Evolutionary conservation across 257 asterid genomes (phyloP), one percentile per base, ranked within the genome.

Genomic region (Solanum appendiculatum): DNA sequence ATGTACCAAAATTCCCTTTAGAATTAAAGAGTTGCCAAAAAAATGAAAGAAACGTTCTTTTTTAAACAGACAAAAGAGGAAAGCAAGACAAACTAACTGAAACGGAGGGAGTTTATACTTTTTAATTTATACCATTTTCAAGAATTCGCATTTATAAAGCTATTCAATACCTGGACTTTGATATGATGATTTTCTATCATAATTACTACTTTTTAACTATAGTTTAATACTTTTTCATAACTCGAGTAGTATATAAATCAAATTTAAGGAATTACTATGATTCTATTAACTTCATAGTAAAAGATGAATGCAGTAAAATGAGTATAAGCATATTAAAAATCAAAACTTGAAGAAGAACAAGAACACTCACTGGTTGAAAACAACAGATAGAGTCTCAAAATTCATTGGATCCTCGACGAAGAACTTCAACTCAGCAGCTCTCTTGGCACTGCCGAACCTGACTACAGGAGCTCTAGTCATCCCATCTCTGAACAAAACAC

Each of bases 381-480:
- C 89, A 36, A 85, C 86, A 14, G 94, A 82, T 20, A 93, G 85
- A 21, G 93, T 90, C 25, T 91, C 93, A 13, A 90, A 93, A 83
- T 93, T 92, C 74, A 37, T 2, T 5, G 90, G 91, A 86, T 92
- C 91, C 90, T 93, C 95, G 88, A 93, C 31, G 88, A 84, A 92
- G 73, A 93, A 87, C 87, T 91, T 93, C 88, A 93, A 85, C 34
- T 93, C 93, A 1, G 93, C 91, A 11, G 94, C 94, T 82, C 93
- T 88, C 77, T 88, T 91, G 36, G 94, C 93, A 1, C 90, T 89
- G 80, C 87, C 88, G 37, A 92, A 92, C 75, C 94, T 90, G 20
- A 92, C 93, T 33, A 92, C 93, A 3, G 94, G 94, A 82, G 94
- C 94, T 69, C 94, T 92, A 1, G 93, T 92, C 94, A 92, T 92